Base-by-base conservation (phyloP, 768 basidiomycete genomes). In the Amanita jacksonii region DNA sequence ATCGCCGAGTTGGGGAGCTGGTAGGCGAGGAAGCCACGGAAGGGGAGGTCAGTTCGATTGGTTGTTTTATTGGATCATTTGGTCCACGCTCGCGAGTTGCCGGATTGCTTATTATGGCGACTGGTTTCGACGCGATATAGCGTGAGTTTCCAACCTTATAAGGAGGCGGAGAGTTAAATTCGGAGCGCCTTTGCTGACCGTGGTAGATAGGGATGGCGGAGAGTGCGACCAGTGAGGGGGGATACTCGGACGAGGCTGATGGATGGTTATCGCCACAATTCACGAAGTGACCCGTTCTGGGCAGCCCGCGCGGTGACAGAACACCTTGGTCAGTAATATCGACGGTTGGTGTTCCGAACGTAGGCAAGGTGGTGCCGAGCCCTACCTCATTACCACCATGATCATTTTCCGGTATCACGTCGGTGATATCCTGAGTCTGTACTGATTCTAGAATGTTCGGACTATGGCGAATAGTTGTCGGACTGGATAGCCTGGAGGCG, bases 21-120 rank as follows among this genome's bases (percentile, higher is more conserved):
- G 33, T 28, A 13, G 42, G 42, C 33, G 42, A 43, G 4, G 42
- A 33, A n/a, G 42, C 35, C 42, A 43, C 35, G 4, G 42, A 43
- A 9, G 42, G 42, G 23, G 42, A 35, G 6, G 32, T 20, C 6
- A 12, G 23, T 36, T 43, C 42, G 10, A 43, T 43, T 1, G 40
- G 30, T 22, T 28, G 28, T 15, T 7, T 41, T 5, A 18, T 16
- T 9, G 3, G 9, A 30, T 9, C 24, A 12, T 18, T 30, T 41
- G 5, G 27, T 22, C 20, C 24, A 1, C 10, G 30, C 40, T 13
- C 8, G 28, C 40, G 30, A 19, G 8, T 10, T 13, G 30, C 40
- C 7, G 28, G n/a, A 41, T 30, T 19, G 16, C 30, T 9, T 7
- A 41, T 32, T 5, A 41, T 20, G 18, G 13, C n/a, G 22, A 8